These are phyloP conservation scores for Lithospermum erythrorhizon DNA, from an alignment of 257 asterid genomes.

Conservation along the genomic window DNA sequence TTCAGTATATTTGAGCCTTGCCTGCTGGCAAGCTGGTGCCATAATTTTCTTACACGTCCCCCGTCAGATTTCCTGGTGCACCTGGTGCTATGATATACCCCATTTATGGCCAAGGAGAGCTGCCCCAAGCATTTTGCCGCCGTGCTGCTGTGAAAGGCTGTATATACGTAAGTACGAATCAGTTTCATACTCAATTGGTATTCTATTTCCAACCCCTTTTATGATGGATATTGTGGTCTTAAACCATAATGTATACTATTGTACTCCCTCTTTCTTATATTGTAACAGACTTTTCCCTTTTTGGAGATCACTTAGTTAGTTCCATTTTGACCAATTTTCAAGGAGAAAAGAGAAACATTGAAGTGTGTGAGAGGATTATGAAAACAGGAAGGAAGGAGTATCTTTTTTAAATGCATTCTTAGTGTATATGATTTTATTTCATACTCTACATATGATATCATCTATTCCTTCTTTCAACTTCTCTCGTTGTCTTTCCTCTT, in stretches of 20 bases:
- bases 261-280: no score
- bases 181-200: not conserved
- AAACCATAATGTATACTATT: not conserved
- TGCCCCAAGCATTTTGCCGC: constrained; percentile 92
- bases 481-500: not conserved
- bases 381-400: no score
- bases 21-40: not conserved
- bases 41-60: not conserved
- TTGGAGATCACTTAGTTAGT: not conserved
- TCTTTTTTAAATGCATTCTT: no score
- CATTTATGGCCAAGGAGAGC: constrained; percentile 86
- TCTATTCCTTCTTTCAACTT: not conserved
- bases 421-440: not conserved
- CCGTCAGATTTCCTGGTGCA: constrained; percentile 85
- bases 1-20: no score
- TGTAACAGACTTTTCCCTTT: not conserved
- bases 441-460: not conserved
- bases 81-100: constrained; percentile 91
- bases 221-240: not conserved
- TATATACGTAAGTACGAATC: constrained; percentile 48
- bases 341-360: not conserved
- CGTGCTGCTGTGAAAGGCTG: constrained; percentile 98
- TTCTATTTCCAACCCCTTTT: not conserved
- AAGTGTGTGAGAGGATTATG: no score
- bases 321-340: not conserved